Base-by-base conservation (phyloP, 768 basidiomycete genomes). In the Naganishia vishniacii region DNA sequence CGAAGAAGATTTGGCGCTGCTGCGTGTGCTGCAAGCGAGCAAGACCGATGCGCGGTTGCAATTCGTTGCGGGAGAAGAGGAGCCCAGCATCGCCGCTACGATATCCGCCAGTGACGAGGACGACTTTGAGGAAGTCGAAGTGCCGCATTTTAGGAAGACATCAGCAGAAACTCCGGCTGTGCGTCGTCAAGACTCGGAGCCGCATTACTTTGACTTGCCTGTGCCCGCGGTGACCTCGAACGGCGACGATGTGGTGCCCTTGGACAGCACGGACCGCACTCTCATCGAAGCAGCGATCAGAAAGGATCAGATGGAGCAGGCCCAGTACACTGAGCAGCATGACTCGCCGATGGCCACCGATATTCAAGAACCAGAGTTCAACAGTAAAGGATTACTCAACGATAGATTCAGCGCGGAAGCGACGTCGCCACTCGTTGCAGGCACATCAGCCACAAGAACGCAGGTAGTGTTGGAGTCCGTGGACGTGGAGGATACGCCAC, bases 171-270 rank as follows among this genome's bases (percentile, higher is more conserved):
- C 71, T 0, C 72, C 71, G 5, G 56, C 45, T 25, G 15, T 46
- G 4, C 20, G 76, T 69, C 88, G 86, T 61, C 91, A 89, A 88
- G 91, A 91, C 71, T 86, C 90, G 74, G 84, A 60, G 42, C 20
- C 31, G 1, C 16, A n/a, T 20, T 23, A 44, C 16, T 44, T 60
- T 34, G 42, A 45, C 23, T 29, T 37, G 20, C 53, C 53, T 25
- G 11, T 29, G 3, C 37, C 23, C 4, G 53, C 34, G 26, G 23
- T 26, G 13, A 12, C 12, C 23, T 3, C 20, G 7, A 4, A 23
- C n/a, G 53, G 20, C 4, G 32, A 34, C 9, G 34, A 32, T 23
- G 20, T 13, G n/a, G 32, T 26, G 25, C 53, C 37, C 1, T 13
- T 56, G 6, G 53, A 41, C 34, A 56, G 53, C 31, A 34, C 37